Evolutionary conservation across 148 eudicot genomes (phyloP).

Genomic region (Rhododendron vialii): DNA sequence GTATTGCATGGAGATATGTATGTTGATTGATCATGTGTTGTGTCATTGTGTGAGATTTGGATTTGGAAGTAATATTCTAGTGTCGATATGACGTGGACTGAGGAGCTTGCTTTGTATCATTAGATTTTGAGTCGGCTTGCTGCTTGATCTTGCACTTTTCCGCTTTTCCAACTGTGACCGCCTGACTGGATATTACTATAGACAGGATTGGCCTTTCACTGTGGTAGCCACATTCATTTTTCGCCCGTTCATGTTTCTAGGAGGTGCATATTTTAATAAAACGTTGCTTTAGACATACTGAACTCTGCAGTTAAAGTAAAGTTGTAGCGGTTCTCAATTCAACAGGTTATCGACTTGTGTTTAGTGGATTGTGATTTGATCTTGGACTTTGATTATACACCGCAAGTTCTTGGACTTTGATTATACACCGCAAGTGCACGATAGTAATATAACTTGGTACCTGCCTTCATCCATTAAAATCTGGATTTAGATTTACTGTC

Average conservation of each 20-base stretch:
- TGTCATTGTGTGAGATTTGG: neutral
- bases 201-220: neutral
- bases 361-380: neutral
- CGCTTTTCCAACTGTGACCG: neutral
- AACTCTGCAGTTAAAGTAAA: neutral
- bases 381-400: neutral
- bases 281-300: neutral
- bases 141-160: neutral
- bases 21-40: neutral
- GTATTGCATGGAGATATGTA: neutral
- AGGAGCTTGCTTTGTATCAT: neutral
- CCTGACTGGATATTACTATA: neutral
- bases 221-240: neutral
- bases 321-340: neutral
- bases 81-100: neutral
- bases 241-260: neutral
- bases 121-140: neutral
- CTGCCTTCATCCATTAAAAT: neutral
- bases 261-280: neutral
- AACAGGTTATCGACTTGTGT: neutral
- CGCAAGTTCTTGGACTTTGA: neutral
- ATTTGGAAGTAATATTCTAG: neutral
- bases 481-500: neutral
- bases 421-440: neutral
- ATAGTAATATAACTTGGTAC: neutral